Evolutionary conservation across 768 basidiomycete species (phyloP), one percentile per base, ranked within the genome.

Genomic region (Mycena albidolilacea): DNA sequence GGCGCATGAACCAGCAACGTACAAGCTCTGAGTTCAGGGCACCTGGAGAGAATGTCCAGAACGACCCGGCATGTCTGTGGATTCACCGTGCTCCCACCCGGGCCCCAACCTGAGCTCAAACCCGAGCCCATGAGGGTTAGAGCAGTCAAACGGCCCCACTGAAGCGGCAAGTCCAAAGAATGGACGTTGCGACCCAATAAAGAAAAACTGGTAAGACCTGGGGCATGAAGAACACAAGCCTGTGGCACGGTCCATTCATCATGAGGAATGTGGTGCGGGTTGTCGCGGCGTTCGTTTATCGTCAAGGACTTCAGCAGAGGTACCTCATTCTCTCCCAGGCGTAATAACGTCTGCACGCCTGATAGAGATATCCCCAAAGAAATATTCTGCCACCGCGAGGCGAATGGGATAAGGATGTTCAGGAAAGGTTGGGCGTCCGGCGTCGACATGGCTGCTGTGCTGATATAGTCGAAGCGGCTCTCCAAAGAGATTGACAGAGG

Each of bases 321-420:
- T 11, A 60, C 57, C n/a, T 67, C 67, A 10, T 37, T 14, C 58
- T 37, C 67, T 1, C 30, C 30, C 30, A 30, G 30, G 30, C 30
- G 30, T 30, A 30, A 30, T 4, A 30, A 2, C 30, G 3, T 57
- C 48, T 3, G 50, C 19, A 17, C 37, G 19, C 19, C 5, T 3
- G 12, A 12, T 8, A 19, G 19, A 5, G 44, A 35, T 11, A 44
- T 37, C 2, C 10, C 21, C 17, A 67, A 23, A 7, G 15, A 30
- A 7, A 67, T 67, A 21, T 23, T n/a, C 46, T 67, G 23, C 58
- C 67, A 67, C 17, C 58, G 57, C 7, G 57, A 21, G 35, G 57
- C 57, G 14, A 67, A 67, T 38, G 67, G 35, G 17, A 67, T 9
- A 14, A 61, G 41, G 7, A 14, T 12, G n/a, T 41, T 6, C 5